Evolutionary conservation across 768 basidiomycete genomes (phyloP).

Genomic region (Kwoniella mangroviensis): DNA sequence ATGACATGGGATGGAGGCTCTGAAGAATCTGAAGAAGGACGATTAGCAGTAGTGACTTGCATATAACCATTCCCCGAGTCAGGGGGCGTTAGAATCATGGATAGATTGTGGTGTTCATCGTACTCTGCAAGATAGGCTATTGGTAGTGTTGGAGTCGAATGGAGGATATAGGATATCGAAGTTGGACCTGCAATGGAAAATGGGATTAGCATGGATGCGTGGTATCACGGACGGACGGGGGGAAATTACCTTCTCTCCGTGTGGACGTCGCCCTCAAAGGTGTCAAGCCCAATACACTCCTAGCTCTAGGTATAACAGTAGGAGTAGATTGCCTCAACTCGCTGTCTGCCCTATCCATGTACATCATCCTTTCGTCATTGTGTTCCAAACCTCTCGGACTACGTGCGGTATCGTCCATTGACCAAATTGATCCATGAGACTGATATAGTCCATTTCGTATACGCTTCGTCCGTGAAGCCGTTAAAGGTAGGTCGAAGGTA

Average conservation of each 20-base stretch:
- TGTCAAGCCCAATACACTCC: conserved; percentile 11
- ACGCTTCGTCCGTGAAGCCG: conserved; percentile 29
- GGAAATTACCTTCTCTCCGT: conserved; percentile 21
- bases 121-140: conserved; percentile 21
- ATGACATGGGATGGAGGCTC: conserved; percentile 25
- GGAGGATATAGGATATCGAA: conserved; percentile 32
- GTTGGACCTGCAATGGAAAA: conserved; percentile 25
- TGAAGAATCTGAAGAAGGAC: not conserved
- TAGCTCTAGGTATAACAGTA: not conserved
- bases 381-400: not conserved
- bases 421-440: conserved; percentile 10
- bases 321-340: conserved; percentile 11
- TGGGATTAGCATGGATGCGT: not conserved
- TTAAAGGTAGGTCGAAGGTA: conserved; percentile 28
- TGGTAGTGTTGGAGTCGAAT: conserved; percentile 34
- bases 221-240: not conserved
- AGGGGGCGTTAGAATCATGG: conserved; percentile 18
- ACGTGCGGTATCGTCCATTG: not conserved
- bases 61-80: conserved; percentile 31
- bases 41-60: conserved; percentile 3
- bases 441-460: conserved; percentile 22
- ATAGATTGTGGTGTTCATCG: conserved; percentile 14
- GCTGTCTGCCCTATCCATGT: not conserved
- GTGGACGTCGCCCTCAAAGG: conserved; percentile 6
- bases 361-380: not conserved